Conservation (phyloP, 257 asterid species). For the Mitragyna speciosa region DNA sequence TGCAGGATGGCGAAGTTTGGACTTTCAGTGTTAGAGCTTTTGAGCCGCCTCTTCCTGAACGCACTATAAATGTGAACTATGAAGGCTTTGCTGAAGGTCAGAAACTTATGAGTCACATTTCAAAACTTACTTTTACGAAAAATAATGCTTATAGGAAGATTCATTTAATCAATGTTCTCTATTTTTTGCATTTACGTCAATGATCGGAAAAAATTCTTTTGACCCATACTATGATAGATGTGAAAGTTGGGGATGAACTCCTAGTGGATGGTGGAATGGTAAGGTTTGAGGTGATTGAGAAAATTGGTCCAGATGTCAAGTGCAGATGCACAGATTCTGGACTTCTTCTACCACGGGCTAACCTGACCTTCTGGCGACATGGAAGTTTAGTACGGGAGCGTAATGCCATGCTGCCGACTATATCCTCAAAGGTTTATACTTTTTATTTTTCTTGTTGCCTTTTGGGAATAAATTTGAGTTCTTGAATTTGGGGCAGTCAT, state of each 20-base stretch:
- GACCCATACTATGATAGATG: conserved; percentile 53
- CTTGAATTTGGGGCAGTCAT: neutral
- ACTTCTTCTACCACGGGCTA: conserved; percentile 91
- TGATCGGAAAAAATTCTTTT: conserved; percentile 4
- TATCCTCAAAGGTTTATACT: conserved; percentile 78
- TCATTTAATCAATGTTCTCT: neutral
- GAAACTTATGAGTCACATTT: neutral
- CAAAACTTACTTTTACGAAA: neutral
- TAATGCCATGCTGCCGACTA: conserved; percentile 97
- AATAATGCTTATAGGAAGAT: neutral
- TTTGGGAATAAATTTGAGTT: neutral
- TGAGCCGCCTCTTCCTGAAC: conserved; percentile 72
- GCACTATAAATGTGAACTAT: conserved; percentile 78
- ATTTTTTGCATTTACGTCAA: conserved; percentile 10
- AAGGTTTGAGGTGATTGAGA: conserved; percentile 95
- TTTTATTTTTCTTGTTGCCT: conserved; percentile 13
- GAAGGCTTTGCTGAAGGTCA: conserved; percentile 98
- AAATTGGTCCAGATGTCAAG: conserved; percentile 96
- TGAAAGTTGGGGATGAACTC: conserved; percentile 85
- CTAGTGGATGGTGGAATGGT: conserved; percentile 99
- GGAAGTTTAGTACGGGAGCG: conserved; percentile 96
- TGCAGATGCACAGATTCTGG: conserved; percentile 97
- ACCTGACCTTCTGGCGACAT: conserved; percentile 94
- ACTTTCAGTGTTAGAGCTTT: conserved; percentile 91
- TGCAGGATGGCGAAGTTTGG: conserved; percentile 98